phyloP scores from a whole-genome alignment of 192 early-diverging fungal species.

The Coemansia asiatica region DNA sequence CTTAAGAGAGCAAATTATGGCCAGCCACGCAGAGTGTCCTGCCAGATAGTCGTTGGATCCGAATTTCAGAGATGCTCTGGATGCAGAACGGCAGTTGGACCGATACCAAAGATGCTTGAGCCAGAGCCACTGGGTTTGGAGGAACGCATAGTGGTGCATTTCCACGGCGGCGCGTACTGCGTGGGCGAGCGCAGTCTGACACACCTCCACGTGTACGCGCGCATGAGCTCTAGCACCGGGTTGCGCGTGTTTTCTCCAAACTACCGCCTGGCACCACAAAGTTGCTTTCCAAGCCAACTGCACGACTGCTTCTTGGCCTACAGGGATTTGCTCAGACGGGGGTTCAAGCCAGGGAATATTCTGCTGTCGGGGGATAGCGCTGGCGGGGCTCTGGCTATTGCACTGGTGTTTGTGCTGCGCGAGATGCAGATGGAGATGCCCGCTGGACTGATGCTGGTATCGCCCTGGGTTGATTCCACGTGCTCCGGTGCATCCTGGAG shows the following conservation, averaged over 20 bases:
- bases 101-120: neutral
- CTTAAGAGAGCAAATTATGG: neutral
- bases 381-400: slow-evolving; percentile 36
- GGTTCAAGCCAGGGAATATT: slow-evolving; percentile 44
- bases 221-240: slow-evolving; percentile 25
- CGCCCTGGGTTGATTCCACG: slow-evolving; percentile 50
- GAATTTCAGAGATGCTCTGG: neutral
- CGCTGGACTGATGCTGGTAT: slow-evolving; percentile 19
- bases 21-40: slow-evolving; percentile 27
- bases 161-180: slow-evolving; percentile 54
- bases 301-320: slow-evolving; percentile 81
- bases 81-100: neutral
- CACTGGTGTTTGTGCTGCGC: slow-evolving; percentile 23
- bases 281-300: slow-evolving; percentile 61
- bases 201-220: slow-evolving; percentile 39
- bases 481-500: slow-evolving; percentile 42
- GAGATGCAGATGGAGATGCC: slow-evolving; percentile 28
- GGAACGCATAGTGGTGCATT: slow-evolving; percentile 36
- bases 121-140: slow-evolving; percentile 17
- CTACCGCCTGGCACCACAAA: slow-evolving; percentile 41
- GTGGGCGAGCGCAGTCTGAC: slow-evolving; percentile 51
- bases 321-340: slow-evolving; percentile 58
- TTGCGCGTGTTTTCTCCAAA: slow-evolving; percentile 47
- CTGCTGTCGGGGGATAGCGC: slow-evolving; percentile 50
- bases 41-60: slow-evolving; percentile 33